A percentile compares a stretch with the other conserved stretches of the same genome.
These are phyloP conservation scores for Urtica urens DNA, from an alignment of 306 rosid species.

Conservation along the genomic window DNA sequence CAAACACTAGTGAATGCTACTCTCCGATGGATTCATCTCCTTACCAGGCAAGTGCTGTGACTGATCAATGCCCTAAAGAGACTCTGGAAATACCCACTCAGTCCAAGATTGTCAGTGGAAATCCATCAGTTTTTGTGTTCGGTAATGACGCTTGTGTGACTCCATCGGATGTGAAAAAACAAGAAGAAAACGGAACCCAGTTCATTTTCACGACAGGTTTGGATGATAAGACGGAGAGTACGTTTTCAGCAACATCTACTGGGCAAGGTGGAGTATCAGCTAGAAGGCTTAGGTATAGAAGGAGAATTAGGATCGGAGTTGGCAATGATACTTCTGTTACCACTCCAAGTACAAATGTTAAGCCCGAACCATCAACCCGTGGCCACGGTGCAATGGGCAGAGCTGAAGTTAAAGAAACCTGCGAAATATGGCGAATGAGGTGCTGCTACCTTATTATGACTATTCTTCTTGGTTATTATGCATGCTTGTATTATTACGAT, in stretches of 20 bases:
- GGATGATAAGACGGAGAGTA: conserved; percentile 26
- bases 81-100: conserved; percentile 20
- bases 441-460: conserved; percentile 16
- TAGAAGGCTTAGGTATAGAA: conserved; percentile 36
- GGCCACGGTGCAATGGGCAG: conserved; percentile 20
- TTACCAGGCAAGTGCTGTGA: conserved; percentile 39
- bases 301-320: conserved; percentile 44
- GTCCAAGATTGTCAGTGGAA: too few relatives aligned
- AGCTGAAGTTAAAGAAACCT: conserved; percentile 38
- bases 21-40: conserved; percentile 97
- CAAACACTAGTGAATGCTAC: conserved; percentile 40
- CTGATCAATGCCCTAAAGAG: conserved; percentile 29
- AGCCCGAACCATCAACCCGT: conserved; percentile 29
- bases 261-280: conserved; percentile 22
- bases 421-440: conserved; percentile 83
- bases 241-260: conserved; percentile 48
- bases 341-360: conserved; percentile 30
- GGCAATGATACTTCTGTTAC: conserved; percentile 26
- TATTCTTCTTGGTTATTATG: neutral
- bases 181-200: conserved; percentile 20
- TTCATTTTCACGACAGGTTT: conserved; percentile 23
- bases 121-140: conserved; percentile 23
- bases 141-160: conserved; percentile 24
- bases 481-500: conserved; percentile 6
- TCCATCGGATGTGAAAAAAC: conserved; percentile 22